Evolutionary conservation across 169 alveolate species (phyloP), one percentile per base, ranked within the genome.

Genomic region (Cryptosporidium parvum): DNA sequence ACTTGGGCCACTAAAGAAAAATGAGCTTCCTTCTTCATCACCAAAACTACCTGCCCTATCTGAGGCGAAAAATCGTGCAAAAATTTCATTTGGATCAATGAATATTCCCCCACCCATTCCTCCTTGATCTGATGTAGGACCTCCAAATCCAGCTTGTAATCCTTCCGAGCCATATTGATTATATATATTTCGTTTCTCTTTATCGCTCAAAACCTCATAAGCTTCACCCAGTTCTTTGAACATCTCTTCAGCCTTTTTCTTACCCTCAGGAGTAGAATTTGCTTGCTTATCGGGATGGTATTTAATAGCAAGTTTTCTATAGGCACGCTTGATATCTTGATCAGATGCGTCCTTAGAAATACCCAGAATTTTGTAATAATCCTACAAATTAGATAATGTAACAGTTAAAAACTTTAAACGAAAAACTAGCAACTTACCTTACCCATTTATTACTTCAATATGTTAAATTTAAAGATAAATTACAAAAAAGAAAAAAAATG

Each of bases 271-370:
- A 31, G 80, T 85, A 29, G 93, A 93, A 26, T 86, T 92, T 4
- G 87, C 70, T 35, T 94, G 91, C 86, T 95, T 96, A 80, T 95
- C 98, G 12, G 98, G 97, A 92, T 96, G 98, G 93, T 94, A 93
- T 80, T 75, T 92, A 12, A 94, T 86, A 3, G 96, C 97, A 16
- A 91, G 67, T 85, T 93, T 94, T 69, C 94, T 91, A 84, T 96
- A 98, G 44, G 99, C 98, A 86, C 96, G 96, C 84, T 97, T 97
- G 45, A 98, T 97, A 52, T 96, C 98, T 48, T 94, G 92, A 56
- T 94, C 96, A 29, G 94, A 86, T 56, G 97, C 95, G 33, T 92
- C 69, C 71, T 92, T 92, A 5, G 85, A 39, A 61, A 95, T 94
- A 1, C 97, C 97, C 26, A 95, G 71, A n/a, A 84, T 91, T 23